These are phyloP conservation scores for Cutaneotrichosporon sp. DNA, from an alignment of 1,284 basidiomycete species.

Conservation along the genomic window DNA sequence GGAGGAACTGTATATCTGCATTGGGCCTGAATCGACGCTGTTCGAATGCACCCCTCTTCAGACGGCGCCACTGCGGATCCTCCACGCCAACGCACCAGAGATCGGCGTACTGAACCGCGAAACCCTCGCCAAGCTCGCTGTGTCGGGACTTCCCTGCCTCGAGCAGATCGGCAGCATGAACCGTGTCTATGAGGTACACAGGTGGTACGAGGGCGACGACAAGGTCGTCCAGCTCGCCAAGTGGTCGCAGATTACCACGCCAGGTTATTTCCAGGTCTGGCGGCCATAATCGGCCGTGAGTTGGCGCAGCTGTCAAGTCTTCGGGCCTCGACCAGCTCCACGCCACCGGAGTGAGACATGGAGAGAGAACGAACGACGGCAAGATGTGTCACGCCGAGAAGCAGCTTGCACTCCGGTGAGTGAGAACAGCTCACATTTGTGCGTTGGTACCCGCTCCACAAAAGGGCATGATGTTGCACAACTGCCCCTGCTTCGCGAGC, in stretches of 20 bases:
- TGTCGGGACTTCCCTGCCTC: conserved; percentile 19
- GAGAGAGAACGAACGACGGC: too few species aligned
- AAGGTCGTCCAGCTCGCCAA: conserved; percentile 30
- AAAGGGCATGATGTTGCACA: too few species aligned
- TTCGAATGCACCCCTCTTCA: conserved; percentile 14
- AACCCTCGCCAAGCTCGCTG: conserved; percentile 27
- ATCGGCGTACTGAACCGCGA: conserved; percentile 23
- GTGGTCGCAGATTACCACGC: conserved; percentile 31
- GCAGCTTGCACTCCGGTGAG: too few species aligned
- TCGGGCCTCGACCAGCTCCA: too few species aligned
- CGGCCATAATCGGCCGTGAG: conserved; percentile 24
- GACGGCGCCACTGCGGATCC: conserved; percentile 16
- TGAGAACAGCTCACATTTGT: too few species aligned
- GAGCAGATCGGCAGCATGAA: conserved; percentile 42
- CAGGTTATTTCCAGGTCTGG: conserved; percentile 46
- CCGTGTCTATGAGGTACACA: conserved; percentile 40
- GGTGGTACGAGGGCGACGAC: conserved; percentile 26
- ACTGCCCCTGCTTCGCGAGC: neutral
- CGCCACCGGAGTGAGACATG: too few species aligned
- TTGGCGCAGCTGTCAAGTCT: neutral
- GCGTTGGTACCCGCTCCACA: too few species aligned
- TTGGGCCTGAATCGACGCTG: conserved; percentile 11
- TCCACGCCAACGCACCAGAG: conserved; percentile 38
- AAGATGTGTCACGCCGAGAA: too few species aligned
- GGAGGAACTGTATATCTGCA: conserved; percentile 36